A percentile compares a stretch with the other conserved stretches of the same genome.
Conservation (phyloP, 176 grass and related monocot species). For the Thalia dealbata region DNA sequence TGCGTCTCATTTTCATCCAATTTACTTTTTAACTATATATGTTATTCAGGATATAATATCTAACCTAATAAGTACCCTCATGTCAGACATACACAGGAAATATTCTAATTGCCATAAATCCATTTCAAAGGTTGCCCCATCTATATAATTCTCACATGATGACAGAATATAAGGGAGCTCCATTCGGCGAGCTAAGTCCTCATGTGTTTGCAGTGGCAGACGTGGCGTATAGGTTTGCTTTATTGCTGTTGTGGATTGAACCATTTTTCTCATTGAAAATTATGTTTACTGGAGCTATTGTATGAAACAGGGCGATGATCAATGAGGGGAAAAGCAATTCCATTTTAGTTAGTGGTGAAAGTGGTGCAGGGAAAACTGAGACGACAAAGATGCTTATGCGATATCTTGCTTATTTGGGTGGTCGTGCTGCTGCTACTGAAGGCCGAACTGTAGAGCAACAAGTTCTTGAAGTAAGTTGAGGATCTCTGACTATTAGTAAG, state of each 20-base stretch:
- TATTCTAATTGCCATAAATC: conserved; percentile 96
- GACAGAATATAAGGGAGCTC: conserved; percentile 95
- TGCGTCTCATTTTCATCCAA: background rate
- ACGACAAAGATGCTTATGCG: conserved; percentile 99
- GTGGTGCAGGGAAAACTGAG: conserved; percentile 96
- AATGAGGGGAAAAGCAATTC: conserved; percentile 91
- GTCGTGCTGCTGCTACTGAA: conserved; percentile 79
- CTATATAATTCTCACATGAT: conserved; percentile 94
- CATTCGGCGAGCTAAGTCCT: conserved; percentile 92
- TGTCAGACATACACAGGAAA: conserved; percentile 96
- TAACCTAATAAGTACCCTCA: conserved; percentile 15
- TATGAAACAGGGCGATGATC: conserved; percentile 72
- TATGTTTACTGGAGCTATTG: conserved; percentile 19
- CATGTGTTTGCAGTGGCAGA: conserved; percentile 99
- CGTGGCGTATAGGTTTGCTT: conserved; percentile 72
- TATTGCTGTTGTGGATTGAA: conserved; percentile 7
- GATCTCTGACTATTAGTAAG: background rate
- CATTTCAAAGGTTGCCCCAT: conserved; percentile 94
- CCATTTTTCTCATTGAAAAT: background rate
- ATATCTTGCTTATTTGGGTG: conserved; percentile 96
- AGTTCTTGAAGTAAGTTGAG: conserved; percentile 78
- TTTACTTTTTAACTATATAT: background rate
- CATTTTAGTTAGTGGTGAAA: conserved; percentile 98
- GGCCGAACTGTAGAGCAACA: conserved; percentile 98
- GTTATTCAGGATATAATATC: background rate